phyloP scores from a whole-genome alignment of 257 asterid genomes.

The Voacanga thouarsii region DNA sequence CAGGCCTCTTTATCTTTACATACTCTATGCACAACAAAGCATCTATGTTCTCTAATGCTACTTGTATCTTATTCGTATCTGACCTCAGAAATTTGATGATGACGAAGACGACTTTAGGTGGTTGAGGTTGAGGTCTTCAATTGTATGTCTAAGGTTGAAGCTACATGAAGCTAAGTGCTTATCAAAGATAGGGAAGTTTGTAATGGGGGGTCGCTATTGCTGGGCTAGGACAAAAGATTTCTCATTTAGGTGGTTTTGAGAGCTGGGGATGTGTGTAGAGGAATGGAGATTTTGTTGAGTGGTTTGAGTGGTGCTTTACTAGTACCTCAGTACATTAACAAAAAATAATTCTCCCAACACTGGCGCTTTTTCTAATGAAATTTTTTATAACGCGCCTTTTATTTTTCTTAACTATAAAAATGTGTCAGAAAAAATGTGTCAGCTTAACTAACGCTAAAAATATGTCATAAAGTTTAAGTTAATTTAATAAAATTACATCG shows the following conservation, averaged over 20 bases:
- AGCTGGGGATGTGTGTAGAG: conserved; percentile 18
- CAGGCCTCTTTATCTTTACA: conserved; percentile 61
- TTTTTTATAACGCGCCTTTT: no score
- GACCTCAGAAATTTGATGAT: conserved; percentile 88
- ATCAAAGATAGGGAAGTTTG: conserved; percentile 49
- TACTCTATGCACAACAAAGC: conserved; percentile 75
- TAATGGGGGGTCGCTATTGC: conserved; percentile 9
- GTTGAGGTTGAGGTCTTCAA: conserved; percentile 61
- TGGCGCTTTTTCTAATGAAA: no score
- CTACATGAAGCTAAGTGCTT: conserved; percentile 63
- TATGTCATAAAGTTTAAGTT: no score
- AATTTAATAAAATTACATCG: no score
- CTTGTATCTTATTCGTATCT: conserved; percentile 64
- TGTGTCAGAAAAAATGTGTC: no score
- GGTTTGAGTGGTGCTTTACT: no score
- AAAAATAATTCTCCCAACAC: no score
- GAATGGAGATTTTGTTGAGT: no score
- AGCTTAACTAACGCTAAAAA: no score
- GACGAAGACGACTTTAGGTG: conserved; percentile 77
- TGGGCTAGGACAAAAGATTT: conserved; percentile 31
- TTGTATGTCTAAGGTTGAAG: conserved; percentile 64
- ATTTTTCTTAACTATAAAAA: no score
- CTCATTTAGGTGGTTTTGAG: conserved; percentile 34
- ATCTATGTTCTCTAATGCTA: conserved; percentile 79
- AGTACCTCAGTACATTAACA: no score